Conservation (phyloP, 2,329 filamentous ascomycete species). For the Truncatella angustata region DNA sequence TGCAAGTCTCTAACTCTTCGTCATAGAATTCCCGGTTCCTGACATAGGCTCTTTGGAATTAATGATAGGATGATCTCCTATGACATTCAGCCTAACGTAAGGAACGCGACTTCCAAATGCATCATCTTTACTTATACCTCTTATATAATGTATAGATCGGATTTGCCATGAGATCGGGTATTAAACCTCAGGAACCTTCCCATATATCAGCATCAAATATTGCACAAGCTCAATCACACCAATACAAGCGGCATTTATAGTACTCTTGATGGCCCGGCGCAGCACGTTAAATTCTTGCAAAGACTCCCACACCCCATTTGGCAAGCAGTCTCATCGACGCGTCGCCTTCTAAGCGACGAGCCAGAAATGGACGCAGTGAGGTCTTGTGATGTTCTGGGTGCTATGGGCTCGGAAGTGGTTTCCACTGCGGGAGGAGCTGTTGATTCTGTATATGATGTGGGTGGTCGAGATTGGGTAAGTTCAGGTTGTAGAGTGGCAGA, state of each 20-base stretch:
- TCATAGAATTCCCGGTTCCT: no score
- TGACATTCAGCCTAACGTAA: no score
- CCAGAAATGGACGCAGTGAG: constrained; percentile 9
- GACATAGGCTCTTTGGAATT: no score
- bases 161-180: not conserved
- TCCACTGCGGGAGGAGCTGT: not conserved
- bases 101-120: no score
- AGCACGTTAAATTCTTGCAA: constrained; percentile 28
- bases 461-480: constrained; percentile 18
- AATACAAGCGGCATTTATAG: no score
- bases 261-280: constrained; percentile 14
- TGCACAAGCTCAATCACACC: no score
- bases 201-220: not conserved
- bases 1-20: no score
- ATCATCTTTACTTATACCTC: no score
- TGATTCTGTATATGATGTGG: not conserved
- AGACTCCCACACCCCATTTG: constrained; percentile 30
- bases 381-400: no score
- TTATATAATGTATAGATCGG: no score
- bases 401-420: not conserved
- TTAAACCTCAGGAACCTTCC: not conserved
- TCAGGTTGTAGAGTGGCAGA: constrained; percentile 71
- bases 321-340: constrained; percentile 20
- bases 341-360: constrained; percentile 28
- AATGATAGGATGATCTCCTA: no score